A percentile compares a stretch with the other conserved stretches of the same genome.
phyloP scores from a whole-genome alignment of 306 rosid species.

The Abrus precatorius region DNA sequence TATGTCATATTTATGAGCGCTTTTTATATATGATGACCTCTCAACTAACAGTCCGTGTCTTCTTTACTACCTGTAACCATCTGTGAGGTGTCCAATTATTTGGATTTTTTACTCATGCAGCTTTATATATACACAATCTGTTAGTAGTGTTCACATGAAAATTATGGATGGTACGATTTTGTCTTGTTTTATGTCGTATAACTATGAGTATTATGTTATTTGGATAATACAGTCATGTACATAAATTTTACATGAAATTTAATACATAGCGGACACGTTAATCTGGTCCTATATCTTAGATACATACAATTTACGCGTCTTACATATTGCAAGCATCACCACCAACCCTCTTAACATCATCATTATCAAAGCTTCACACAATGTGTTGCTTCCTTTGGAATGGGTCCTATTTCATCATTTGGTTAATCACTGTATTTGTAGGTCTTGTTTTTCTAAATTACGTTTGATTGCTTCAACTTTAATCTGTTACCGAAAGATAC shows the following conservation, averaged over 20 bases:
- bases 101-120: slow-evolving; percentile 49
- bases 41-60: slow-evolving; percentile 61
- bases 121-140: slow-evolving; percentile 21
- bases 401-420: neutral
- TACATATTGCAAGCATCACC: neutral
- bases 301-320: neutral
- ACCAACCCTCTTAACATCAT: slow-evolving; percentile 24
- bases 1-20: slow-evolving; percentile 58
- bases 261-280: neutral
- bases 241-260: neutral
- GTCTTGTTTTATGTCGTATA: slow-evolving; percentile 17
- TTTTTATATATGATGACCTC: slow-evolving; percentile 67
- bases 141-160: slow-evolving; percentile 52
- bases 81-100: slow-evolving; percentile 59
- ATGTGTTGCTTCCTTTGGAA: neutral
- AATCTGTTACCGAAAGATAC: slow-evolving; percentile 32
- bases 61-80: slow-evolving; percentile 57
- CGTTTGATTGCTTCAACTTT: slow-evolving; percentile 34
- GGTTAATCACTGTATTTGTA: neutral
- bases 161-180: slow-evolving; percentile 61
- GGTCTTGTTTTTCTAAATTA: neutral
- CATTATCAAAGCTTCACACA: neutral
- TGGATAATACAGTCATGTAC: neutral
- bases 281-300: no score
- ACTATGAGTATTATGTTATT: neutral